phyloP scores from a whole-genome alignment of 495 filamentous ascomycete genomes.

The Aspergillus conjunctus region DNA sequence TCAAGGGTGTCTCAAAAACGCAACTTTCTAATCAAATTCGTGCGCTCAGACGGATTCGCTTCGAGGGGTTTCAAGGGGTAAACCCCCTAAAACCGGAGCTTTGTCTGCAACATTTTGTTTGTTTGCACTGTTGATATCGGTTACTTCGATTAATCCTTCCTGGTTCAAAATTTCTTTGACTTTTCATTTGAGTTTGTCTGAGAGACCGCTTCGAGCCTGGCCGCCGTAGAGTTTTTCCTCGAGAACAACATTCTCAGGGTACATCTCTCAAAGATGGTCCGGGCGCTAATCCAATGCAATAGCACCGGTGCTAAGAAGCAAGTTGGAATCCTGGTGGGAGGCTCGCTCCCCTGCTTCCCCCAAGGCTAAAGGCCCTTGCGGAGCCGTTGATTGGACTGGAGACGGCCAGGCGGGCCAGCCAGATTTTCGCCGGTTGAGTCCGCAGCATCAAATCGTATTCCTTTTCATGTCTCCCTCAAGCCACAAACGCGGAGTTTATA shows the following conservation, averaged over 20 bases:
- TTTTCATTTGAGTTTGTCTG: not conserved
- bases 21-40: not conserved
- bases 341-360: constrained; percentile 7
- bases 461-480: not conserved
- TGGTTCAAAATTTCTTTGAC: not conserved
- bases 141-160: not conserved
- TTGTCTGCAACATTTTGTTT: not conserved
- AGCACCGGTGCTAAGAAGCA: constrained; percentile 14
- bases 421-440: not conserved
- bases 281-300: constrained; percentile 13
- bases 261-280: not conserved
- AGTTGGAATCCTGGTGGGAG: constrained; percentile 3
- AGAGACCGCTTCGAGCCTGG: no score
- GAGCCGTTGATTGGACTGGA: not conserved
- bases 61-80: not conserved
- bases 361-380: constrained; percentile 1
- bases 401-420: not conserved
- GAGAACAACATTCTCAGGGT: not conserved
- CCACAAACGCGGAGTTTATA: not conserved
- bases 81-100: not conserved
- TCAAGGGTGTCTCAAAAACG: not conserved
- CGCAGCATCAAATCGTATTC: constrained; percentile 1
- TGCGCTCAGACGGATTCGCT: not conserved
- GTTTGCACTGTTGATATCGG: not conserved
- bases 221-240: not conserved